phyloP scores from a whole-genome alignment of 768 basidiomycete genomes.

The Macrocybe gigantea region DNA sequence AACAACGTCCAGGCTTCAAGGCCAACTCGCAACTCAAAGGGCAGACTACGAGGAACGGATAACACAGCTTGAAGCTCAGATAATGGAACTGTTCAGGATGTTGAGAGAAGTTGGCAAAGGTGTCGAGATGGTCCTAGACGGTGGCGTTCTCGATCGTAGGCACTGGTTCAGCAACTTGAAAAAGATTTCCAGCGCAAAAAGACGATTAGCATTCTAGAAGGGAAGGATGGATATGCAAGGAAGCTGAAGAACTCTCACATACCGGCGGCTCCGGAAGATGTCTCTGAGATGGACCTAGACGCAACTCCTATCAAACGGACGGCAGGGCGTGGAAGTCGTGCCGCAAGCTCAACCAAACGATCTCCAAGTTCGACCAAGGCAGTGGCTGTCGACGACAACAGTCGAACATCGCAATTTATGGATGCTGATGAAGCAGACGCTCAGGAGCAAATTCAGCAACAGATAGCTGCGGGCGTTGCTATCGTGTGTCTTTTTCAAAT shows the following conservation, averaged over 20 bases:
- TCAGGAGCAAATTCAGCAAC: conserved; percentile 83
- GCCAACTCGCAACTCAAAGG: conserved; percentile 74
- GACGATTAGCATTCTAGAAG: conserved; percentile 84
- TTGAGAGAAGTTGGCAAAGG: conserved; percentile 78
- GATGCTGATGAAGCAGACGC: conserved; percentile 83
- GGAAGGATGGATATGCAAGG: conserved; percentile 35
- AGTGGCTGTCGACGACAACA: conserved; percentile 35
- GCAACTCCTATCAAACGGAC: conserved; percentile 54
- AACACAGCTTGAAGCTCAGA: conserved; percentile 84
- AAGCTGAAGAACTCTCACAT: conserved; percentile 7
- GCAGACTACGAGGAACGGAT: conserved; percentile 81
- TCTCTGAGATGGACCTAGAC: conserved; percentile 45
- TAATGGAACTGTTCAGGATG: conserved; percentile 92
- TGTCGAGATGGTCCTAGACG: conserved; percentile 69
- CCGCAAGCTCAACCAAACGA: conserved; percentile 22
- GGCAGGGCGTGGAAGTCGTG: conserved; percentile 26
- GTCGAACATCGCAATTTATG: conserved; percentile 78
- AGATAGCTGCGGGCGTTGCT: conserved; percentile 68
- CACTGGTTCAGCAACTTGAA: conserved; percentile 75
- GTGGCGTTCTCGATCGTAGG: conserved; percentile 69
- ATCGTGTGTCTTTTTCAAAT: conserved; percentile 40
- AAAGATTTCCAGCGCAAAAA: conserved; percentile 78
- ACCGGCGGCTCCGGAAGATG: conserved; percentile 24
- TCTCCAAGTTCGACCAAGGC: conserved; percentile 16
- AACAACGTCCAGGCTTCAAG: conserved; percentile 68